phyloP scores from a whole-genome alignment of 306 rosid species.

The Citrullus colocynthis region DNA sequence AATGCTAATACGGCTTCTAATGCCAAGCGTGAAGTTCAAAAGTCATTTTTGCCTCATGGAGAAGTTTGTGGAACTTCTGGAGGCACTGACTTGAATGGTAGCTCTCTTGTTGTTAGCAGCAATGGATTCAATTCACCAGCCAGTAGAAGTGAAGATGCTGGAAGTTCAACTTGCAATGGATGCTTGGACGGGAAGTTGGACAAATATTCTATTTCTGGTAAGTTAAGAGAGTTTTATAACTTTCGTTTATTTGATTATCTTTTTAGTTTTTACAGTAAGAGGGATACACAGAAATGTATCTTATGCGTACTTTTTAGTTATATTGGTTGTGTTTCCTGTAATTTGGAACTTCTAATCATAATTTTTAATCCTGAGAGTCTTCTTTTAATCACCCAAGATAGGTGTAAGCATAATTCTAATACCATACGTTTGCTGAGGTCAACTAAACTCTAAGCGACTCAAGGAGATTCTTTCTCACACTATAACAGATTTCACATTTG shows the following conservation, averaged over 20 bases:
- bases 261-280: neutral
- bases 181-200: conserved; percentile 32
- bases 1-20: conserved; percentile 8
- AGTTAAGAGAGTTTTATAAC: conserved; percentile 11
- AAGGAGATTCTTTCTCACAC: no score
- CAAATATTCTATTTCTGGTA: conserved; percentile 39
- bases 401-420: neutral
- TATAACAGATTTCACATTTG: no score
- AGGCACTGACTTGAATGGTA: conserved; percentile 9
- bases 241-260: neutral
- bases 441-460: no score
- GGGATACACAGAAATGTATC: neutral
- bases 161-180: conserved; percentile 33
- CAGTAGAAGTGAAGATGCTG: conserved; percentile 16
- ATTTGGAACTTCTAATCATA: neutral
- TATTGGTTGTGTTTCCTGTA: neutral
- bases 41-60: conserved; percentile 28
- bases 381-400: neutral
- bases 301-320: neutral
- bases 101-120: conserved; percentile 3
- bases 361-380: neutral
- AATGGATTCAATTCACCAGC: conserved; percentile 17
- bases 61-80: conserved; percentile 5
- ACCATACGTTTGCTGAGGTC: neutral
- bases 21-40: neutral